Base-by-base conservation (phyloP, 768 basidiomycete species). In the Lentinula aciculospora region DNA sequence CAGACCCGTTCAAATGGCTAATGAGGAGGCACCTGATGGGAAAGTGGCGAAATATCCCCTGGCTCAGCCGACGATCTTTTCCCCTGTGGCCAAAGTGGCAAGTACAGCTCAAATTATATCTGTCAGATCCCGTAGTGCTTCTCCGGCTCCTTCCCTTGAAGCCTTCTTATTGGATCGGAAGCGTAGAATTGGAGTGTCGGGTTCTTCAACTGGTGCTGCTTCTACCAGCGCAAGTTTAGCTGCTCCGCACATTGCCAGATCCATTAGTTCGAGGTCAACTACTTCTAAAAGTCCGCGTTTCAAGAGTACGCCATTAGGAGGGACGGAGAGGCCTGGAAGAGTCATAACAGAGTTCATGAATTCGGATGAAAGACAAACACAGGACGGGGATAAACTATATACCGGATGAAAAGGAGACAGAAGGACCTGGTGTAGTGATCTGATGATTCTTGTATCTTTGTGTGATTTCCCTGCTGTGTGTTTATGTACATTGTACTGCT, bases 221-320 rank as follows among this genome's bases (percentile, higher is more conserved):
- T 13, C 55, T 27, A 39, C 57, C 28, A 60, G 58, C 19, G 59
- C 56, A 10, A 47, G 39, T 39, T 36, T 56, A 23, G 25, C 39
- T 19, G 37, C 60, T 61, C 8, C 67, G 65, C 60, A 47, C 2
- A 59, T 48, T n/a, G 60, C 56, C 29, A 51, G 57, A 36, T 67
- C 65, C 23, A 65, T 57, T 56, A 67, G 65, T 34, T 31, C 19
- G 1, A 42, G 58, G 7, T 9, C 61, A 19, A 50, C 58, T 17
- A 47, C 57, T 31, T 63, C 58, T 53, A 86, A 83, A 64, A 83
- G 82, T 23, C 72, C 76, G 21, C 76, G 81, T 59, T 91, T 89
- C 71, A 90, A 89, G 81, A 90, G 88, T 65, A 89, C 81, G 65
- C 88, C 86, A 31, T 71, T 88, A 31, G 79, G 73, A 21, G 71